Evolutionary conservation across 495 filamentous ascomycete species (phyloP), one percentile per base, ranked within the genome.

Genomic region (Aspergillus nanangensis): DNA sequence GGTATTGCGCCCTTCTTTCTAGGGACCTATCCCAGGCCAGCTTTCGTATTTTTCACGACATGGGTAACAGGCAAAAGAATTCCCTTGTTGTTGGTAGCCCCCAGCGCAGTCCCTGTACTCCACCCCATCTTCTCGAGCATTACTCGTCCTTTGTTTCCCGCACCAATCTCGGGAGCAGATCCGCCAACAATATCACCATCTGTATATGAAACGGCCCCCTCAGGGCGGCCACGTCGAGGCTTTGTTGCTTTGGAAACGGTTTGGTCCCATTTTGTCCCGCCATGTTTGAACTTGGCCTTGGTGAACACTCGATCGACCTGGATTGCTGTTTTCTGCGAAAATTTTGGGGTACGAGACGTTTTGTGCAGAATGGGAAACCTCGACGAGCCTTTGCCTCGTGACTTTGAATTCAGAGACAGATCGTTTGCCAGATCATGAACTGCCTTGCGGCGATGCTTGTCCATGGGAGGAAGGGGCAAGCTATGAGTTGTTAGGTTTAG

Each of bases 41-140:
- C 82, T 58, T 87, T 91, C 3, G 81, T 76, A 36, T 82, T 88
- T 74, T 93, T 95, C 33, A 97, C 82, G 42, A 94, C 80, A 46
- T 94, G 89, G n/a, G 77, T 74, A 31, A 99, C 83, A 2, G 94
- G 94, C 50, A 85, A 76, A 48, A 93, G 60, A 40, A 95, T 92
- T 25, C 94, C 93, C 62, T 93, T 87, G 61, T 93, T 93, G 47
- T 93, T 83, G 8, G 74, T 55, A 4, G 85, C 77, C 33, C 93
- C 93, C n/a, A 99, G 73, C 5, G 83, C 85, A 63, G 83, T 97
- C 4, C 93, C 93, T 36, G 78, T 83, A 48, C 76, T 86, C 88
- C 94, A 99, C 14, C 93, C 93, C 93, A 97, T 97, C 69, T 92
- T 97, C 65, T 96, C 90, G 42, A 99, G 61, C 86, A 99, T 89